Percentiles rank a stretch among this genome's conserved stretches.
These are phyloP conservation scores for Alloascoidea africana DNA, from an alignment of 805 yeast genomes.

Conservation along the genomic window DNA sequence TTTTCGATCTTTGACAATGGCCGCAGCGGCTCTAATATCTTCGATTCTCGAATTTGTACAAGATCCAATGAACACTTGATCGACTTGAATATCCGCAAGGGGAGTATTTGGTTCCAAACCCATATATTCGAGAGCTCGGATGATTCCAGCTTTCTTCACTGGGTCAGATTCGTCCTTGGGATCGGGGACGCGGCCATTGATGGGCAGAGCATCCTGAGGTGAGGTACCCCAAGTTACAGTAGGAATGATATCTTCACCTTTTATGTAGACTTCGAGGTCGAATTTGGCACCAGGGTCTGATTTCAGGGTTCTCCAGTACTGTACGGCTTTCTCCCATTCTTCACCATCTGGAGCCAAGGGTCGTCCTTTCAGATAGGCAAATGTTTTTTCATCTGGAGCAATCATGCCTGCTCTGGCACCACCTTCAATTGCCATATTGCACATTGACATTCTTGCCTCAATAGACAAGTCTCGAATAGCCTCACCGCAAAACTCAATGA, in stretches of 20 bases:
- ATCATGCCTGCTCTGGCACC: constrained; percentile 99
- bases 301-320: constrained; percentile 80
- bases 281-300: constrained; percentile 85
- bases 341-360: constrained; percentile 90
- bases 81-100: constrained; percentile 57
- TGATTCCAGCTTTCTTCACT: constrained; percentile 68
- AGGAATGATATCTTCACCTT: constrained; percentile 79
- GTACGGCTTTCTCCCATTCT: constrained; percentile 89
- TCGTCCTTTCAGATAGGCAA: constrained; percentile 80
- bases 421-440: constrained; percentile 98
- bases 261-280: constrained; percentile 68
- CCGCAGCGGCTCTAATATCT: constrained; percentile 92
- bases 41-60: constrained; percentile 97
- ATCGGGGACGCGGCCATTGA: constrained; percentile 81
- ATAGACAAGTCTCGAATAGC: constrained; percentile 82
- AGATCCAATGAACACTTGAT: constrained; percentile 94
- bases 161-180: constrained; percentile 54
- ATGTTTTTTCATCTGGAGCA: constrained; percentile 84
- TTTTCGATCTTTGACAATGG: constrained; percentile 78
- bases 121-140: constrained; percentile 84
- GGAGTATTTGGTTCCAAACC: constrained; percentile 79
- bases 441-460: constrained; percentile 99
- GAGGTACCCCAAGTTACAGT: constrained; percentile 99
- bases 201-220: constrained; percentile 96
- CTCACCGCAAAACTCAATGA: constrained; percentile 91